Conservation (phyloP, 78 protist species). For the Planoprotostelium fungivorum region DNA sequence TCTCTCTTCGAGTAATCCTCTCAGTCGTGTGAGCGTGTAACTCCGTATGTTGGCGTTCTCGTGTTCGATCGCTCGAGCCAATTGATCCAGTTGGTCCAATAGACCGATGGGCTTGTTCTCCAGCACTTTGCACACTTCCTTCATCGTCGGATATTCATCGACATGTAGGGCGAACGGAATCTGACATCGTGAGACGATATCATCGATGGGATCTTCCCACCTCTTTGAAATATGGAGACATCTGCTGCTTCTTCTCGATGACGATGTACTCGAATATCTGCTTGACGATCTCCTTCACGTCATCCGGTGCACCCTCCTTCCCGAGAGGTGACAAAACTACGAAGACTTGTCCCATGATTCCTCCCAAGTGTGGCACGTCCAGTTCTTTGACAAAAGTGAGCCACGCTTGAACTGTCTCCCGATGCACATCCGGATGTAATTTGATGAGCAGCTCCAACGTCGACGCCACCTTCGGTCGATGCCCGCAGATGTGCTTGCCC, state of each 20-base stretch:
- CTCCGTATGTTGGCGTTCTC: neutral
- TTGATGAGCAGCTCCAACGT: neutral
- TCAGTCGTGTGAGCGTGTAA: neutral
- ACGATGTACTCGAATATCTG: neutral
- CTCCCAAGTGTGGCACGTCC: neutral
- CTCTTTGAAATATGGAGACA: neutral
- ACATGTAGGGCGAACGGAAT: neutral
- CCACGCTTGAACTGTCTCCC: neutral
- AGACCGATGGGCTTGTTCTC: neutral
- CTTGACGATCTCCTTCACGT: neutral
- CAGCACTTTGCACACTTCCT: neutral
- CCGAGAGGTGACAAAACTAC: neutral
- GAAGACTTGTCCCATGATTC: neutral
- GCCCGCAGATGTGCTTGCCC: neutral
- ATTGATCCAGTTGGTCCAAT: neutral
- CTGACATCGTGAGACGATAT: neutral
- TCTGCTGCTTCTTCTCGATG: neutral
- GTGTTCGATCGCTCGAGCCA: neutral
- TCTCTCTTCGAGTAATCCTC: neutral
- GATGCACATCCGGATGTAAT: neutral
- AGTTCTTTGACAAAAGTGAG: neutral
- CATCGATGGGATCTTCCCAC: neutral
- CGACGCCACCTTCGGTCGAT: neutral
- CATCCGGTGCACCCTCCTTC: neutral
- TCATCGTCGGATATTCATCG: neutral